phyloP scores from a whole-genome alignment of 148 eudicot species.

The Drosera capensis region DNA sequence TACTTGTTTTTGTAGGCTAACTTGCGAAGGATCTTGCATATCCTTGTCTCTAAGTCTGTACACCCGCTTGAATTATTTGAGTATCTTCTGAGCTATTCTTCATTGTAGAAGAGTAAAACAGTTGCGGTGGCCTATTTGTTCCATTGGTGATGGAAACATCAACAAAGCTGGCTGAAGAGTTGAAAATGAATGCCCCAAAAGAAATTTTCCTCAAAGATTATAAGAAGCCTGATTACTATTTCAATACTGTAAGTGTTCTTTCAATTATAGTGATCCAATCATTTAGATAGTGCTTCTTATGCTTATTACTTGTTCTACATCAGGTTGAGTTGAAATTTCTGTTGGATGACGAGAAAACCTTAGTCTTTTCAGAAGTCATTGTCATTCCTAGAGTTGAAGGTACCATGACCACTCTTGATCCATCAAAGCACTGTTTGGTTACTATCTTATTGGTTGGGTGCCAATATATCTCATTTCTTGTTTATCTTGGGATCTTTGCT shows the following conservation, averaged over 20 bases:
- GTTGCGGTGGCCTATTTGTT: conserved; percentile 50
- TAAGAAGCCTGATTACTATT: conserved; percentile 86
- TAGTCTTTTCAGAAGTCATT: conserved; percentile 59
- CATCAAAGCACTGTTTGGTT: not conserved
- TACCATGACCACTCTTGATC: conserved; percentile 7
- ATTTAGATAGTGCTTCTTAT: not conserved
- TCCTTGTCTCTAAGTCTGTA: conserved; percentile 22
- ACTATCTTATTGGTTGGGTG: not conserved
- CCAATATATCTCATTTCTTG: not conserved
- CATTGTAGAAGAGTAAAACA: conserved; percentile 27
- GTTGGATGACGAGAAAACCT: conserved; percentile 78
- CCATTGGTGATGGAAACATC: conserved; percentile 65
- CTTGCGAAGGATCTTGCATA: conserved; percentile 27
- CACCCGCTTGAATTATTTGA: not conserved
- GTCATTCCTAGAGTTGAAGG: conserved; percentile 67
- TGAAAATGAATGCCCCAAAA: conserved; percentile 73
- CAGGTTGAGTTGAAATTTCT: conserved; percentile 83
- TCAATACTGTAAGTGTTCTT: conserved; percentile 32
- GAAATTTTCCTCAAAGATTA: conserved; percentile 90
- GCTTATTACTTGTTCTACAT: conserved; percentile 1
- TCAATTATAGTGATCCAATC: conserved; percentile 2
- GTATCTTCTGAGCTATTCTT: conserved; percentile 2
- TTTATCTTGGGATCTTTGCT: not conserved
- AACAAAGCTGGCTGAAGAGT: conserved; percentile 48
- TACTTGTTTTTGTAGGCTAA: conserved; percentile 26